Evolutionary conservation across 2,329 filamentous ascomycete species (phyloP), one percentile per base, ranked within the genome.

Genomic region (Alternaria gansuensis): DNA sequence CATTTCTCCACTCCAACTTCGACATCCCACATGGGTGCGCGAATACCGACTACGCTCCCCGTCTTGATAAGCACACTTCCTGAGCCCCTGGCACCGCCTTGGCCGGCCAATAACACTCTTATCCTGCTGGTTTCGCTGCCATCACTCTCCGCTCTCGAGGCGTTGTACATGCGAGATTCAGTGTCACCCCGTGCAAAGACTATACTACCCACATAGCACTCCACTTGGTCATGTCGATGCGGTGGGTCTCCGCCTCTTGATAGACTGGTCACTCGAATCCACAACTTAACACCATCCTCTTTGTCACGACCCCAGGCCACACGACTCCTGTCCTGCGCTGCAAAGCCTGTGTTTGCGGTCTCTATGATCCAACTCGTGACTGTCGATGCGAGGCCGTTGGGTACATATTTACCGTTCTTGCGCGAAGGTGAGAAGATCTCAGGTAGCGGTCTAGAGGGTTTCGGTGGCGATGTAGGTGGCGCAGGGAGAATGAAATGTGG

Each of bases 351-450:
- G 41, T 67, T 68, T 8, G 74, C 74, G 3, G 71, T 63, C 36
- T 84, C 82, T 14, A 85, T 71, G 11, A 87, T 74, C 83, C 83
- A 86, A 14, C 77, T 74, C 48, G 82, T 78, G 29, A 85, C 69
- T 46, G 79, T 81, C 1, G 79, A 76, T 3, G 84, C 84, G 53
- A 84, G 72, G 2, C 84, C 84, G 3, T 79, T 78, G 1, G 79
- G 72, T 0, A 84, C 44, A 61, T 82, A 85, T 64, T 82, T 82
- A 60, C 82, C 78, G 0, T 78, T 80, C 58, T 80, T 80, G 26
- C 82, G 77, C 45, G 82, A 81, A 1, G 84, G 84, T 0, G 83
- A 85, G 70, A 86, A 86, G 37, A 81, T 78, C 39, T 84, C 81
- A 0, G 84, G 83, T 0, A 83, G 72, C 0, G 82, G 82, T 4